Evolutionary conservation across 139 green algal genomes (phyloP).

Genomic region (Tetradesmus obliquus): DNA sequence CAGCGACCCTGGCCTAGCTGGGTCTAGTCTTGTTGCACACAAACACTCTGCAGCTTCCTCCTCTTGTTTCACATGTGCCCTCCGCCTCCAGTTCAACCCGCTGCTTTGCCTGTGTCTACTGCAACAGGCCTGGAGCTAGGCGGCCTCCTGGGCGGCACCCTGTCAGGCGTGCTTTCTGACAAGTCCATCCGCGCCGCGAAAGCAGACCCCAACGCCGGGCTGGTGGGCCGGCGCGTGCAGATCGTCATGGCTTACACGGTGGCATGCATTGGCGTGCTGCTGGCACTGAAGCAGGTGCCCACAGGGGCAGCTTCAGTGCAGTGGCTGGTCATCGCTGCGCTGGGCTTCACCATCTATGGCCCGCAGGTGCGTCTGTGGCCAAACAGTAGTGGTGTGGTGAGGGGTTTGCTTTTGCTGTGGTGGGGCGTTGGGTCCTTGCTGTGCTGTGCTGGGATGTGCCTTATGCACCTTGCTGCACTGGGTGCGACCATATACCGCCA

Average conservation of each 20-base stretch:
- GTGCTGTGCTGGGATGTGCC: not conserved
- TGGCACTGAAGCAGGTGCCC: slow-evolving; percentile 60
- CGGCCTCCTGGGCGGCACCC: slow-evolving; percentile 74
- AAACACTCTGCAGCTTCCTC: not conserved
- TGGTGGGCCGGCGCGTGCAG: slow-evolving; percentile 57
- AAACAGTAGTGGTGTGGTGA: not conserved
- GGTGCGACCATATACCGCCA: too few relatives aligned
- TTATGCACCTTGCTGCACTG: not conserved
- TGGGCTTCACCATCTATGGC: slow-evolving; percentile 96
- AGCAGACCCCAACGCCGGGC: not conserved
- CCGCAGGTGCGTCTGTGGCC: slow-evolving; percentile 39
- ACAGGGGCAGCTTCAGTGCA: slow-evolving; percentile 61
- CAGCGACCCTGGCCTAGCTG: too few relatives aligned
- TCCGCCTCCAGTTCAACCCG: too few relatives aligned
- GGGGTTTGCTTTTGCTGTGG: not conserved
- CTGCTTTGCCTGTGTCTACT: slow-evolving; percentile 53
- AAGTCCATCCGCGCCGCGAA: slow-evolving; percentile 62
- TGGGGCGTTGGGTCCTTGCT: not conserved
- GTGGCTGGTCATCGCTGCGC: slow-evolving; percentile 86
- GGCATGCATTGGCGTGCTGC: slow-evolving; percentile 42
- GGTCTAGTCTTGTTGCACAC: too few relatives aligned
- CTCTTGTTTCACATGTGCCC: not conserved
- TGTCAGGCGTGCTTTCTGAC: slow-evolving; percentile 83
- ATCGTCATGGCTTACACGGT: slow-evolving; percentile 52
- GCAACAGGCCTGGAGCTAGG: slow-evolving; percentile 89